Evolutionary conservation across 768 basidiomycete genomes (phyloP), one percentile per base, ranked within the genome.

Genomic region (Gelatoporia subvermispora): DNA sequence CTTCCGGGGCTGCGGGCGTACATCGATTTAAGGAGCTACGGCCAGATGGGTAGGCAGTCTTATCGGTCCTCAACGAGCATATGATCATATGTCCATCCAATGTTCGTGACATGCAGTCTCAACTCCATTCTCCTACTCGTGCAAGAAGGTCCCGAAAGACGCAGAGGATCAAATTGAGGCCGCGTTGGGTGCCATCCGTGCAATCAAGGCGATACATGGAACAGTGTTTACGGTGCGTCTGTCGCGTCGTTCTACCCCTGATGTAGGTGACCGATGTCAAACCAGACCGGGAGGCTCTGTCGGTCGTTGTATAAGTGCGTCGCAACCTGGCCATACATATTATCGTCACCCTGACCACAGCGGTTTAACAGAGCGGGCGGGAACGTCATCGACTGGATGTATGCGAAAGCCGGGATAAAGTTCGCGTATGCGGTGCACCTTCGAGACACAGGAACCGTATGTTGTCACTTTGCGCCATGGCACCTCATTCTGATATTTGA

Each of bases 131-230:
- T 86, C 88, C 0, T 84, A 82, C 60, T 78, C 81, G 0, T 90
- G 88, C 67, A 72, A 74, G 34, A 69, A 68, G 36, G 60, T 73
- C 15, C 80, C 88, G 0, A 75, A 78, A 49, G 86, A 88, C 54
- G 84, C 82, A 1, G 88, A 91, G 64, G 82, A 88, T 60, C 76
- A 82, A 58, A 69, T 82, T 50, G 88, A 91, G 63, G 86, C 82
- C 8, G 82, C 80, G 4, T 66, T 81, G 2, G 85, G 85, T 0
- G 83, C 84, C 2, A 72, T 75, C 1, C 73, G 77, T 37, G 82
- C 85, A 4, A 67, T 84, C 40, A 72, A 69, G 47, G 61, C 64
- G 4, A 70, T 71, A 0, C 77, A 85, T 54, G 85, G 84, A 2
- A 78, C 76, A 3, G 39, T 62, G 0, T 88, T 81, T 63, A 72